Conservation (phyloP, 176 grass and related monocot species). For the Bonia amplexicaulis region DNA sequence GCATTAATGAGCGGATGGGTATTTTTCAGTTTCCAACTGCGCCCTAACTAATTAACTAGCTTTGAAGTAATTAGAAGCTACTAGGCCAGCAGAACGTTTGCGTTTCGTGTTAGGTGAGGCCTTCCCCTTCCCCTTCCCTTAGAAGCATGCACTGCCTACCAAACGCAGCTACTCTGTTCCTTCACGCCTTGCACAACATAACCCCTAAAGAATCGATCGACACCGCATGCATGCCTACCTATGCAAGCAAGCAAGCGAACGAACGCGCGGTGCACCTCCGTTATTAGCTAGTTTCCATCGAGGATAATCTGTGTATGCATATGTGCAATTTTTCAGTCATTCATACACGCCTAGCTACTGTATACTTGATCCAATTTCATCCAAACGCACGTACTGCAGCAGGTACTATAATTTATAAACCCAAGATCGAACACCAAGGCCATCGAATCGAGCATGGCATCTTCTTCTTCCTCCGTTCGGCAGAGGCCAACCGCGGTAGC, state of each 20-base stretch:
- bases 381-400: too few relatives aligned
- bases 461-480: slow-evolving; percentile 15
- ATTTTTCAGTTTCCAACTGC: too few relatives aligned
- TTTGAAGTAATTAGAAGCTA: too few relatives aligned
- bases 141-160: too few relatives aligned
- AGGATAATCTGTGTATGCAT: background rate
- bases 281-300: background rate
- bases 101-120: too few relatives aligned
- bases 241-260: background rate
- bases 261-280: background rate
- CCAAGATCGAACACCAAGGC: background rate
- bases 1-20: too few relatives aligned
- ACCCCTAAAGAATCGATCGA: too few relatives aligned
- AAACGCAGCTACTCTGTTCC: too few relatives aligned
- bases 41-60: too few relatives aligned
- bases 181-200: background rate
- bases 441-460: background rate
- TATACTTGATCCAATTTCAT: background rate
- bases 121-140: too few relatives aligned
- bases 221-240: background rate
- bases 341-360: background rate
- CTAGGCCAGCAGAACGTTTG: too few relatives aligned
- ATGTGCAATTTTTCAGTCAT: background rate
- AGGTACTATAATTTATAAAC: too few relatives aligned
- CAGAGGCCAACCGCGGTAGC: background rate